A percentile compares a stretch with the other conserved stretches of the same genome.
phyloP scores from a whole-genome alignment of 2,329 filamentous ascomycete species.

The Calonectria pseudoturangicola region DNA sequence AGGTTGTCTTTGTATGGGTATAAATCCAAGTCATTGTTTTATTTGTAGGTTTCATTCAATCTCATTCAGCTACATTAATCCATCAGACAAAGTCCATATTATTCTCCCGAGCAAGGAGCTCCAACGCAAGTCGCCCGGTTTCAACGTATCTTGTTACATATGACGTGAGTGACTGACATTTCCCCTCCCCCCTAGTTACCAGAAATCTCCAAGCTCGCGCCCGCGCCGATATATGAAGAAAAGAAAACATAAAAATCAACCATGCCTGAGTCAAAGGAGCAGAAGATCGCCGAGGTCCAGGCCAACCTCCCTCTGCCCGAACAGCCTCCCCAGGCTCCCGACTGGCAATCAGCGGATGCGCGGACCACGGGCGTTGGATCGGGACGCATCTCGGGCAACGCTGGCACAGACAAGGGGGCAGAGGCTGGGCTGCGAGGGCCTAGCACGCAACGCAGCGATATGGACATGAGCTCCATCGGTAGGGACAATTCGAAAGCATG shows the following conservation, averaged over 20 bases:
- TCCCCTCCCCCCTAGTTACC: background rate
- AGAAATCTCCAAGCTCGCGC: background rate
- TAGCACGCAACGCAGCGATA: conserved; percentile 73
- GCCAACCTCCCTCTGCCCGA: conserved; percentile 87
- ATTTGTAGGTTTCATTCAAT: background rate
- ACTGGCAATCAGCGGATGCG: conserved; percentile 84
- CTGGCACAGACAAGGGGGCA: conserved; percentile 70
- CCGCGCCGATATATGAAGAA: background rate
- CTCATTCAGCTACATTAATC: background rate
- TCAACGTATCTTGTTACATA: background rate
- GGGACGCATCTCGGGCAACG: conserved; percentile 71
- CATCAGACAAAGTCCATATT: background rate
- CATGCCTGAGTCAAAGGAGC: conserved; percentile 73
- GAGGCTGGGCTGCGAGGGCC: conserved; percentile 74
- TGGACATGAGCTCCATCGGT: conserved; percentile 76
- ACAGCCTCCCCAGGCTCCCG: conserved; percentile 83
- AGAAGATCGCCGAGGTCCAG: conserved; percentile 80
- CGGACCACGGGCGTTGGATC: conserved; percentile 82
- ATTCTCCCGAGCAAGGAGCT: too few relatives aligned
- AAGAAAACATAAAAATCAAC: conserved; percentile 13
- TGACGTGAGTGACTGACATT: background rate
- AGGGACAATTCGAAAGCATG: conserved; percentile 68
- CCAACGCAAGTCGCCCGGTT: background rate
- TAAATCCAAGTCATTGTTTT: conserved; percentile 1
- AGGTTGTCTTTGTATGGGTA: background rate